phyloP scores from a whole-genome alignment of 2,329 filamentous ascomycete genomes.

The Harringtonia aguacate region DNA sequence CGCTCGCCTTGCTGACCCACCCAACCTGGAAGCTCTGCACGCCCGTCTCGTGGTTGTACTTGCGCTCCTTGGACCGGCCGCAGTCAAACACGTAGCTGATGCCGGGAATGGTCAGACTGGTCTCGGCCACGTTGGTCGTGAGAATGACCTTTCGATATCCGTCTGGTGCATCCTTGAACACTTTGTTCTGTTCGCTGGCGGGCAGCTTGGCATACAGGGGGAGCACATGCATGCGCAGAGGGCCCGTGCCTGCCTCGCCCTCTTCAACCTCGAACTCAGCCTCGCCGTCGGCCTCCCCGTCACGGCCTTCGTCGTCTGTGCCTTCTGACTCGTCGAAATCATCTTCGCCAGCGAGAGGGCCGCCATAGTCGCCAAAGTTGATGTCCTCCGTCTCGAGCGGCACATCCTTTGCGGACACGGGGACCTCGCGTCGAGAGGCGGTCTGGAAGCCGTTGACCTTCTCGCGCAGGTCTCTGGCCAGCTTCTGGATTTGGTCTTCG shows the following conservation, averaged over 20 bases:
- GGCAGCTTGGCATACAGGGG: conserved; percentile 89
- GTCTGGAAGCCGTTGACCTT: conserved; percentile 49
- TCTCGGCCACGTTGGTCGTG: conserved; percentile 95
- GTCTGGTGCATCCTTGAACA: conserved; percentile 78
- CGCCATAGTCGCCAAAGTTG: conserved; percentile 50
- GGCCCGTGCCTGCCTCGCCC: conserved; percentile 45
- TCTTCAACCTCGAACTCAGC: conserved; percentile 47
- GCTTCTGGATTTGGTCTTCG: conserved; percentile 76
- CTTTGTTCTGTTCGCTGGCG: conserved; percentile 78
- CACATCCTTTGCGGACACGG: conserved; percentile 65
- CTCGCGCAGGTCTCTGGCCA: conserved; percentile 70
- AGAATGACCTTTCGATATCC: conserved; percentile 78
- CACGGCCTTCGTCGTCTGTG: conserved; percentile 31
- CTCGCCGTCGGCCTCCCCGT: conserved; percentile 26
- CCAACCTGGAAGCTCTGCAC: conserved; percentile 93
- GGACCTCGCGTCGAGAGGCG: conserved; percentile 53
- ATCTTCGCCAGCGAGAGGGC: conserved; percentile 35
- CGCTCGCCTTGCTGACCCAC: conserved; percentile 97
- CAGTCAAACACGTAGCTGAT: conserved; percentile 95
- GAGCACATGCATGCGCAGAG: conserved; percentile 73
- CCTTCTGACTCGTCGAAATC: not conserved
- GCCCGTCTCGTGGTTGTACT: conserved; percentile 76
- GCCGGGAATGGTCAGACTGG: conserved; percentile 90
- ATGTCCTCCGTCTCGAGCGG: conserved; percentile 80
- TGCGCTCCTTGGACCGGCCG: conserved; percentile 83